These are phyloP conservation scores for Coemansia sp. DNA, from an alignment of 192 early-diverging fungal genomes.

Conservation along the genomic window DNA sequence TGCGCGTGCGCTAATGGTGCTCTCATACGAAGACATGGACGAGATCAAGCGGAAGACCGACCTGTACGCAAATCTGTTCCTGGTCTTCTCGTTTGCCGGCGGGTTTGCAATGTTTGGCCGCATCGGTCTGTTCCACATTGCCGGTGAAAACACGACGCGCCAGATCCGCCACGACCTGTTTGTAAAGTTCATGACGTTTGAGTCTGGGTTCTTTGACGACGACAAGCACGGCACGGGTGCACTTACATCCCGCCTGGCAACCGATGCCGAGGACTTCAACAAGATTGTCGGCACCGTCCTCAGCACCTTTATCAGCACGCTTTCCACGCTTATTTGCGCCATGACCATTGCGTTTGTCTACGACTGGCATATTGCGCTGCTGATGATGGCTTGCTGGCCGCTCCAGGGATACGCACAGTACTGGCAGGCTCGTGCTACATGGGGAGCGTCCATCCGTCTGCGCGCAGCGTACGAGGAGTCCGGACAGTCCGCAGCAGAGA, in stretches of 20 bases:
- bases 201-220: constrained; percentile 73
- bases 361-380: constrained; percentile 62
- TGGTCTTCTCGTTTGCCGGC: constrained; percentile 50
- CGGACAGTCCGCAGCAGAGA: constrained; percentile 75
- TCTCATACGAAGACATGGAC: constrained; percentile 20
- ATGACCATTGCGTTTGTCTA: constrained; percentile 53
- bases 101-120: constrained; percentile 58
- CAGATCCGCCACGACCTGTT: constrained; percentile 63
- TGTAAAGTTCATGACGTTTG: constrained; percentile 64
- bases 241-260: constrained; percentile 66
- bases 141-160: constrained; percentile 64
- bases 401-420: constrained; percentile 62
- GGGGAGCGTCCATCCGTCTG: constrained; percentile 49
- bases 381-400: constrained; percentile 67
- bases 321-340: constrained; percentile 32
- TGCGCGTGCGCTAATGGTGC: constrained; percentile 33
- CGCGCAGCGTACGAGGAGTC: constrained; percentile 67
- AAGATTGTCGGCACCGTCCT: constrained; percentile 41
- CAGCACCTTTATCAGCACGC: constrained; percentile 26
- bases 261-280: constrained; percentile 63
- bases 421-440: constrained; percentile 57
- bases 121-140: constrained; percentile 56
- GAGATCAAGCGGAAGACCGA: constrained; percentile 29
- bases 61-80: constrained; percentile 47
- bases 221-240: constrained; percentile 68